Conservation (phyloP, 805 yeast genomes). For the Teunomyces stri region DNA sequence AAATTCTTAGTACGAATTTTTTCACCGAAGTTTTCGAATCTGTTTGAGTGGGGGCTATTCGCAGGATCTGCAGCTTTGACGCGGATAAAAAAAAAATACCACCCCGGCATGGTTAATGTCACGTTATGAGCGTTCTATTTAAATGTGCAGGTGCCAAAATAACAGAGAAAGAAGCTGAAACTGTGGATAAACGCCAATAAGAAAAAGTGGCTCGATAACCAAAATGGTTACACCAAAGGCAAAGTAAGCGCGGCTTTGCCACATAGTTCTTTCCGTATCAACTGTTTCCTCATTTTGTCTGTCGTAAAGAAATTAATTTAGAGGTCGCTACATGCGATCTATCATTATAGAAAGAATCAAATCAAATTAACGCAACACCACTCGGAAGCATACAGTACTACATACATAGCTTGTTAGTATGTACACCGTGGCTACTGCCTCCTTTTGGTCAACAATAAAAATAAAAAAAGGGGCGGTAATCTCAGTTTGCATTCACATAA, state of each 20-base stretch:
- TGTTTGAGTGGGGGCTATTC: not conserved
- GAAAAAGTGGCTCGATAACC: not conserved
- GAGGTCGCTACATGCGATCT: no score
- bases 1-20: no score
- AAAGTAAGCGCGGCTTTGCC: no score
- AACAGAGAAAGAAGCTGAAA: not conserved
- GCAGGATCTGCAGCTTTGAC: not conserved
- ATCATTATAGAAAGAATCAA: no score
- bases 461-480: not conserved
- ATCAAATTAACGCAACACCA: no score
- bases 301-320: no score
- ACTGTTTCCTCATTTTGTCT: no score
- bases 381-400: no score
- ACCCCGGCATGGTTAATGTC: not conserved
- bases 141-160: not conserved
- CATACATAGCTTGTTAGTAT: no score
- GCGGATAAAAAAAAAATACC: not conserved
- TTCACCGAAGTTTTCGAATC: no score
- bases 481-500: not conserved
- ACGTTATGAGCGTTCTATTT: not conserved
- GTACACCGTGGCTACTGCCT: not conserved
- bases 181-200: not conserved
- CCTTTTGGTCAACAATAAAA: not conserved
- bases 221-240: no score
- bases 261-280: no score